These are phyloP conservation scores for Neurospora sp. DNA, from an alignment of 2,329 filamentous ascomycete genomes.

Conservation along the genomic window DNA sequence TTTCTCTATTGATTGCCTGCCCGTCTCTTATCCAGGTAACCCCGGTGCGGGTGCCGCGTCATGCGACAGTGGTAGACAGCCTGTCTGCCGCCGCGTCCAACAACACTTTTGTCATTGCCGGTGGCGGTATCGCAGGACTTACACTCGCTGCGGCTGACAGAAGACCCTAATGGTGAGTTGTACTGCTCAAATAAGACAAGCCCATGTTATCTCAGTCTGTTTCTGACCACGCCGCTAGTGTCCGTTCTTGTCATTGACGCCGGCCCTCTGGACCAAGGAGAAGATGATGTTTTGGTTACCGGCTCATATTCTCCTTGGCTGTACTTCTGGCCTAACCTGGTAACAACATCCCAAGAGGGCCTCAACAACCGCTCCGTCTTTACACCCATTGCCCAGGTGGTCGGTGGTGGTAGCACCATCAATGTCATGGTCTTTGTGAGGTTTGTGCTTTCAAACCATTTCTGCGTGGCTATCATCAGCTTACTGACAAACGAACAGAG, in stretches of 20 bases:
- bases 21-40: neutral
- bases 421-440: conserved; percentile 28
- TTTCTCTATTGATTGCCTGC: conserved; percentile 2
- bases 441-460: neutral
- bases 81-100: conserved; percentile 7
- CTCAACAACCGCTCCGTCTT: conserved; percentile 17
- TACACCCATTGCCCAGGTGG: conserved; percentile 20
- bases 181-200: neutral
- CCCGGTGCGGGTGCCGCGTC: conserved; percentile 5
- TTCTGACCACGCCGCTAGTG: conserved; percentile 9
- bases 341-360: conserved; percentile 17
- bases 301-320: conserved; percentile 20
- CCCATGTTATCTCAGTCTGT: neutral
- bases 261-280: conserved; percentile 18
- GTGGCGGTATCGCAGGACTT: conserved; percentile 21
- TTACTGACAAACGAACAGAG: conserved; percentile 11
- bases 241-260: conserved; percentile 21
- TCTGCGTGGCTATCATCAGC: neutral
- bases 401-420: conserved; percentile 26
- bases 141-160: conserved; percentile 21
- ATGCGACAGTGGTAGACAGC: conserved; percentile 12
- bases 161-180: conserved; percentile 16
- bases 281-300: conserved; percentile 21
- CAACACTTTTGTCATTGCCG: conserved; percentile 21
- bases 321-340: conserved; percentile 22